A percentile compares a stretch with the other conserved stretches of the same genome.
Evolutionary conservation across 148 eudicot genomes (phyloP).

Genomic region (Camellia sinensis): DNA sequence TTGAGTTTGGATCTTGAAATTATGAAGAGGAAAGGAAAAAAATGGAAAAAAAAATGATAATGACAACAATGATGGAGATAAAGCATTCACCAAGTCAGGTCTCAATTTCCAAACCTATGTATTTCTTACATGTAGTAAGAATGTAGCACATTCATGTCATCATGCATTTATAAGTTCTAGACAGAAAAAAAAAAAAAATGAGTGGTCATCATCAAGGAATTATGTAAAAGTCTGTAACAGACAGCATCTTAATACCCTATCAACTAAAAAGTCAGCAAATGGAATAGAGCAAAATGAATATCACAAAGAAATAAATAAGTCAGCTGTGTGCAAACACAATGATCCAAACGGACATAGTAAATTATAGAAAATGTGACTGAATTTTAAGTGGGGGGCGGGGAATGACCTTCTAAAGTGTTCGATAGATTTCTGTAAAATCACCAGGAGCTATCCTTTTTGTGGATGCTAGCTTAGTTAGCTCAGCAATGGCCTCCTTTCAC

Average conservation of each 20-base stretch:
- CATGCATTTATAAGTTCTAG: not conserved
- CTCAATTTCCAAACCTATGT: not conserved
- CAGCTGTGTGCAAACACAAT: not conserved
- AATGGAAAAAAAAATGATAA: not conserved
- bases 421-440: conserved; percentile 90
- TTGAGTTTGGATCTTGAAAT: too few species aligned
- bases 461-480: conserved; percentile 93
- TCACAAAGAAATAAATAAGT: not conserved
- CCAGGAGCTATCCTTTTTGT: conserved; percentile 95
- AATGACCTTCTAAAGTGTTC: conserved; percentile 83
- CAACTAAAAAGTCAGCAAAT: not conserved
- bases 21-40: too few species aligned
- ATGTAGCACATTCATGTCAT: not conserved
- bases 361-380: not conserved
- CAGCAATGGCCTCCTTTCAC: conserved; percentile 96
- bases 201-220: not conserved
- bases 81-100: not conserved
- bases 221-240: not conserved
- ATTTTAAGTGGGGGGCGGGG: not conserved
- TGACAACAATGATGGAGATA: not conserved
- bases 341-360: not conserved
- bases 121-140: not conserved
- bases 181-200: not conserved
- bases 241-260: not conserved
- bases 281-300: not conserved